Evolutionary conservation across 2,329 filamentous ascomycete species (phyloP), one percentile per base, ranked within the genome.

Genomic region (Diatrype stigma): DNA sequence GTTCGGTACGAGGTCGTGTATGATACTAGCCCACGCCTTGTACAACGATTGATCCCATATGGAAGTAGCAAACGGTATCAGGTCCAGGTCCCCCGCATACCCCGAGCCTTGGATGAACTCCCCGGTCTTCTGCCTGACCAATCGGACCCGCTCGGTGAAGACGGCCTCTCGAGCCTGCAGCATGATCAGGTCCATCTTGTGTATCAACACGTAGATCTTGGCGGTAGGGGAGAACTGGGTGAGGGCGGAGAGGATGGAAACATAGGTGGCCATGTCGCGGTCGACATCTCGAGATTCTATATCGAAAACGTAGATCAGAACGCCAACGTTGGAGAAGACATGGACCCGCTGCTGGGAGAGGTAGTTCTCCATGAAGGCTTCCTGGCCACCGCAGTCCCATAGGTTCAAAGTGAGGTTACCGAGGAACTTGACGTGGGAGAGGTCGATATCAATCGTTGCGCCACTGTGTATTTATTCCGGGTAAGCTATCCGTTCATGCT

Each of bases 41-140:
- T 97, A 99, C 35, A 99, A 77, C 50, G 89, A 95, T 74, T 99
- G 94, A 66, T 99, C 94, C 94, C 94, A 99, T 66, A 99, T 99
- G 49, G 89, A 96, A 30, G 93, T 97, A 10, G 91, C 89, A 68
- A 96, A 97, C 53, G 92, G 91, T 52, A 90, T 89, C 54, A 96
- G 80, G 56, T 86, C 81, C 67, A 96, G 84, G 17, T 67, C 56
- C 50, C 66, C 67, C 16, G 54, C 48, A 32, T 63, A 67, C 14
- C 68, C 67, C 44, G 76, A 65, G 45, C 68, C 70, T 46, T 72
- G 68, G 44, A 73, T 72, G 57, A 78, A 78, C 63, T 84, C 81
- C 38, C 69, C 62, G 2, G 89, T 92, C 64, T 90, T 89, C 56
- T 84, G 81, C 51, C 86, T 82, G 56, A 96, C 89, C 50, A 91